Evolutionary conservation across 2,329 filamentous ascomycete genomes (phyloP).

Genomic region (Pseudocercospora ulei): DNA sequence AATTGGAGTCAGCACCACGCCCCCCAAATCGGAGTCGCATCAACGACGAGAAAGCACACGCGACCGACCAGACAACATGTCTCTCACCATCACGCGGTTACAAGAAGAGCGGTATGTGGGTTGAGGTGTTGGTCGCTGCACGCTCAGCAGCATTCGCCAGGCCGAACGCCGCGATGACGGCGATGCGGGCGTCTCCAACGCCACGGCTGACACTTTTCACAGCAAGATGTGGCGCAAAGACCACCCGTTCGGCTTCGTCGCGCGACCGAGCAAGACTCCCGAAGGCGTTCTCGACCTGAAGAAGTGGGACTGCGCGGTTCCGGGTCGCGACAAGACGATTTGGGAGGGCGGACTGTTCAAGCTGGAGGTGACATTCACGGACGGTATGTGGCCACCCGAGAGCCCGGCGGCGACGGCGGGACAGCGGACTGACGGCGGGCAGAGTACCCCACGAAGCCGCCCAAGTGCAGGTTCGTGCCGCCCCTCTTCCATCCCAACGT

Average conservation of each 20-base stretch:
- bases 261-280: slow-evolving; percentile 69
- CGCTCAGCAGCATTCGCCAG: too few species aligned
- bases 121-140: background rate
- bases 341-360: slow-evolving; percentile 99
- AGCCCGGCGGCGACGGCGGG: background rate
- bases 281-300: slow-evolving; percentile 83
- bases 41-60: slow-evolving; percentile 13
- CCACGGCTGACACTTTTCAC: slow-evolving; percentile 15
- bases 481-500: slow-evolving; percentile 98
- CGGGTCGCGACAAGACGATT: slow-evolving; percentile 90
- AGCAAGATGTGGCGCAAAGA: slow-evolving; percentile 96
- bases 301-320: slow-evolving; percentile 92
- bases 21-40: slow-evolving; percentile 6
- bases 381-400: slow-evolving; percentile 49
- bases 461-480: slow-evolving; percentile 96
- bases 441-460: slow-evolving; percentile 98
- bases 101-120: slow-evolving; percentile 69
- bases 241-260: slow-evolving; percentile 95
- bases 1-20: too few species aligned
- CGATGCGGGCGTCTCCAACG: too few species aligned
- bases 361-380: slow-evolving; percentile 81
- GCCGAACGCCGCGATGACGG: too few species aligned
- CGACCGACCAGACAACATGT: slow-evolving; percentile 47
- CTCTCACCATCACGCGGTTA: slow-evolving; percentile 76
- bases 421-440: slow-evolving; percentile 15